Conservation (phyloP, 352 stramenopile species). For the Halophytophthora polymorphica region DNA sequence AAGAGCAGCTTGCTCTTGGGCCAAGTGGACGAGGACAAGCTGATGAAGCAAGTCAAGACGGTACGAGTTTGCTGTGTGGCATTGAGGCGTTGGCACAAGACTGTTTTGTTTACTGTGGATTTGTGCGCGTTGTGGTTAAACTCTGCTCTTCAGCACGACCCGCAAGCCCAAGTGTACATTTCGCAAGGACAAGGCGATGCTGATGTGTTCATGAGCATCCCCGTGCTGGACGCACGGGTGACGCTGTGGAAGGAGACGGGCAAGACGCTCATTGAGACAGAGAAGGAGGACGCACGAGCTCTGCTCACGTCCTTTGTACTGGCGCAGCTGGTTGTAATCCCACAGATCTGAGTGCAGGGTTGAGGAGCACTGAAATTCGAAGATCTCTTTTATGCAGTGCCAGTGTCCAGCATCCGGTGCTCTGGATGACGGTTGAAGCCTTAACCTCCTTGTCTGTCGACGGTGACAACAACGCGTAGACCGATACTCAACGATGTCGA, state of each 20-base stretch:
- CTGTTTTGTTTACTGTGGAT: neutral
- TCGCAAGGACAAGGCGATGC: conserved; percentile 75
- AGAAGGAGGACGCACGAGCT: conserved; percentile 65
- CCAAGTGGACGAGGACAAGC: conserved; percentile 76
- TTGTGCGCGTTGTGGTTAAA: conserved; percentile 1
- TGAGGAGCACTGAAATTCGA: no score
- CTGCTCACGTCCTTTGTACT: conserved; percentile 60
- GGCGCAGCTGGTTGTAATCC: conserved; percentile 44
- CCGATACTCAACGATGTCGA: no score
- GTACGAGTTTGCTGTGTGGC: conserved; percentile 24
- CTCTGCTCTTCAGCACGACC: conserved; percentile 42
- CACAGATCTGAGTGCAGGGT: conserved; percentile 16
- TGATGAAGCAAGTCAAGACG: conserved; percentile 73
- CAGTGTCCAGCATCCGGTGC: no score
- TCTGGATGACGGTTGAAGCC: no score
- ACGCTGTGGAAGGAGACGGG: conserved; percentile 72
- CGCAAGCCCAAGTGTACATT: conserved; percentile 68
- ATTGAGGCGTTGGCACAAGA: neutral
- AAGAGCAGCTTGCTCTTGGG: conserved; percentile 56
- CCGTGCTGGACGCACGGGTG: conserved; percentile 64
- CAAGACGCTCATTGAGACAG: conserved; percentile 79
- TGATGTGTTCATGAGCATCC: conserved; percentile 82
- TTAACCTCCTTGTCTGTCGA: no score
- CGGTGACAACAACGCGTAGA: no score
- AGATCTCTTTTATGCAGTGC: no score